Conservation (phyloP, 169 alveolate genomes). For the Plasmodium malariae region DNA sequence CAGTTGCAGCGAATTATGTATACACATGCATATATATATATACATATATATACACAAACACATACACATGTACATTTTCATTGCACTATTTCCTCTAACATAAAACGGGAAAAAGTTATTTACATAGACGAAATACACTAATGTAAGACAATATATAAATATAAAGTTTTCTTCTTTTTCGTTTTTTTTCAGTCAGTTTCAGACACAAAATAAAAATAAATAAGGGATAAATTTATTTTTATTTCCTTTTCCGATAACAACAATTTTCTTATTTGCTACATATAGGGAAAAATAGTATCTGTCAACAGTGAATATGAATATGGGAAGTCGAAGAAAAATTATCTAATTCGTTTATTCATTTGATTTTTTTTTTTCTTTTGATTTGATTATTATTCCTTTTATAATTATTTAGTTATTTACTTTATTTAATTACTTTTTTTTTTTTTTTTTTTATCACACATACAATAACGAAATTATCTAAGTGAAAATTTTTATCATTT, state of each 20-base stretch:
- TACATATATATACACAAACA: not conserved
- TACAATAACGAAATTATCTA: constrained; percentile 10
- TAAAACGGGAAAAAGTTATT: not conserved
- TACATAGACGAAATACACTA: not conserved
- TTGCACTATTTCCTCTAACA: not conserved
- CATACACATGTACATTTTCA: not conserved
- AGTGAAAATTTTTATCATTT: constrained; percentile 17
- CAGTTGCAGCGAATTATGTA: not conserved
- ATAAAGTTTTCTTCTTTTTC: constrained; percentile 2
- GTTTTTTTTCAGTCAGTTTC: constrained; percentile 37
- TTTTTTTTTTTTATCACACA: not conserved
- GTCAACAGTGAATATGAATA: not conserved
- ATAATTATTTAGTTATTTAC: too few relatives aligned
- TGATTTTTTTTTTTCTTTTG: not conserved
- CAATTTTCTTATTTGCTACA: constrained; percentile 18
- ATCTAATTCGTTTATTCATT: not conserved
- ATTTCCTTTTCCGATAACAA: not conserved
- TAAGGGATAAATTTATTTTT: not conserved
- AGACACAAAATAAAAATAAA: constrained; percentile 43
- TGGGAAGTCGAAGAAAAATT: not conserved
- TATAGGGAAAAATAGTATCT: constrained; percentile 18
- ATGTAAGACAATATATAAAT: not conserved
- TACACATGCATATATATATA: not conserved
- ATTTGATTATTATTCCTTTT: too few relatives aligned
- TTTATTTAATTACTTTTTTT: too few relatives aligned